Evolutionary conservation across 163 green algal genomes (phyloP).

Genomic region (Scenedesmus sp.): DNA sequence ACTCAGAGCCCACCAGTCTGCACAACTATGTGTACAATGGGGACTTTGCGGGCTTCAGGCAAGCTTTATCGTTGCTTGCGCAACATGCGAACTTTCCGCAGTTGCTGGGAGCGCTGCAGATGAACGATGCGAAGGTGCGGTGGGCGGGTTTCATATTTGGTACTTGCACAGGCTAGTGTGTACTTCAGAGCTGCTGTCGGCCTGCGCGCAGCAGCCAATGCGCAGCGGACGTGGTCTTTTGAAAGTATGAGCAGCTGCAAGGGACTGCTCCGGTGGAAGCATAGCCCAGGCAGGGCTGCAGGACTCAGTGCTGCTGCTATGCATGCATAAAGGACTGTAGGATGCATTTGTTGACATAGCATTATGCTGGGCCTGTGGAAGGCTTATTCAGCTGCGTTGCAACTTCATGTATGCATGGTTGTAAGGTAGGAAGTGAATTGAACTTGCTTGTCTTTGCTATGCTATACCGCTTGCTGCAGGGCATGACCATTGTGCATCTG

Average conservation of each 20-base stretch:
- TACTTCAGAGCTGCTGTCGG: conserved; percentile 2
- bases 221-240: neutral
- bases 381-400: too few relatives aligned
- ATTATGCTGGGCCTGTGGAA: too few relatives aligned
- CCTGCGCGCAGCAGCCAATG: neutral
- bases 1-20: conserved; percentile 7
- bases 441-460: too few relatives aligned
- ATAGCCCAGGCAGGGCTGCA: neutral
- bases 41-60: conserved; percentile 40
- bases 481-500: conserved; percentile 44
- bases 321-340: too few relatives aligned
- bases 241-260: neutral
- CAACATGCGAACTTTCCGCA: conserved; percentile 39
- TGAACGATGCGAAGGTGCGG: conserved; percentile 18
- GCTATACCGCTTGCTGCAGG: conserved; percentile 4
- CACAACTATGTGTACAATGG: conserved; percentile 42
- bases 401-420: neutral
- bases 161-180: neutral
- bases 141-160: neutral
- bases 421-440: too few relatives aligned
- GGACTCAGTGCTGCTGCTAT: neutral
- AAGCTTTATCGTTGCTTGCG: neutral
- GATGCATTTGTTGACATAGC: neutral
- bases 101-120: conserved; percentile 30
- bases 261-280: neutral